Evolutionary conservation across 768 basidiomycete species (phyloP), one percentile per base, ranked within the genome.

Genomic region (Pisolithus albus): DNA sequence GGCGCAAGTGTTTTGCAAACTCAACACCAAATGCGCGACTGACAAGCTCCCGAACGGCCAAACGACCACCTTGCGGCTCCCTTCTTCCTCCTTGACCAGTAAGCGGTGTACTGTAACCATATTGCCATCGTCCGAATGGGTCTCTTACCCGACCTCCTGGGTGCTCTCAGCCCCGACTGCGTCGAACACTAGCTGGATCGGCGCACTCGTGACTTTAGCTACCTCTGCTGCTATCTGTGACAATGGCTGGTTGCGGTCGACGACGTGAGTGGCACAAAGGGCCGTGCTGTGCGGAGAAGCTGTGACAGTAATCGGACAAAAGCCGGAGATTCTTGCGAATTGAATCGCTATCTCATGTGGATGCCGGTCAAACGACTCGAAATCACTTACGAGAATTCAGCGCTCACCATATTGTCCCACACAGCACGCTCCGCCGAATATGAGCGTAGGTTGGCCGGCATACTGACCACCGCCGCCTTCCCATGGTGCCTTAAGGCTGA

Each of bases 281-380:
- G 54, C 62, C 0, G 61, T 49, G 52, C 74, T 71, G 42, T 64
- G 62, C 16, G 56, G 47, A 2, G 75, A 74, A 6, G 75, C 67
- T 0, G 75, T 75, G 13, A 71, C 65, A 39, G 74, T 66, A 38
- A 75, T 70, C 0, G 66, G 67, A 9, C 61, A 68, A 42, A 72
- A 70, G 2, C 65, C 69, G 5, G 70, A 71, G 24, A 71, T 55
- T 23, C 40, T 59, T 5, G 69, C 62, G 4, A 11, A 61, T 54
- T 72, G 72, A 39, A 72, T 66, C n/a, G 54, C 69, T 67, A 38
- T 36, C 9, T 36, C 28, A 45, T 30, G 32, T 24, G 38, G 36
- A 10, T 9, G 24, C 16, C 7, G 18, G 41, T 42, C 4, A 43
- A 43, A 18, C 8, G 23, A 13, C 39, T 16, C n/a, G 28, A n/a